Evolutionary conservation across 23 red algal genomes (phyloP).

Genomic region (Chondrus crispus): DNA sequence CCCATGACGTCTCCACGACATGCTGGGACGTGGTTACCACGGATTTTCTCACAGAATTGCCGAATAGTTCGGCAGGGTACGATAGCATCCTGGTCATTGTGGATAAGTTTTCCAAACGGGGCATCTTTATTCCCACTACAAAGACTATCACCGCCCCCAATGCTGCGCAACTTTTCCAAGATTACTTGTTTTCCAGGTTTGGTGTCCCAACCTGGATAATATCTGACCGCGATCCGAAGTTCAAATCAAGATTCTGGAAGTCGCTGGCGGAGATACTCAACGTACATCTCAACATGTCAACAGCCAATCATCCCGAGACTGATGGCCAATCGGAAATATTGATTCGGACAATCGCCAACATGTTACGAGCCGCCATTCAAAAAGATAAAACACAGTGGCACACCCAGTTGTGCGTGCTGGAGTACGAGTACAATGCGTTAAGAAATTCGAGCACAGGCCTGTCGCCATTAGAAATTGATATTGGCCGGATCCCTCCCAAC

Average conservation of each 20-base stretch:
- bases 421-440: conserved; percentile 13
- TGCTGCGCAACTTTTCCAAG: not conserved
- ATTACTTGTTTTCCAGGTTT: not conserved
- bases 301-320: conserved; percentile 17
- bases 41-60: conserved; percentile 41
- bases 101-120: conserved; percentile 33
- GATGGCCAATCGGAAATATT: conserved; percentile 21
- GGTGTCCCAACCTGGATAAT: not conserved
- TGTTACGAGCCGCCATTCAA: not conserved
- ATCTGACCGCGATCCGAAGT: not conserved
- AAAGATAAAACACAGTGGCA: not conserved
- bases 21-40: conserved; percentile 22
- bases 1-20: conserved; percentile 1
- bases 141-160: too few relatives aligned
- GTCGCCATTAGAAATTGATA: conserved; percentile 11
- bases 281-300: not conserved
- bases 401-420: not conserved
- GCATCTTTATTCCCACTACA: conserved; percentile 10
- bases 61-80: not conserved
- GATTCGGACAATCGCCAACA: not conserved
- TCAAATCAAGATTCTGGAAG: not conserved
- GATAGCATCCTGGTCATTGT: conserved; percentile 40
- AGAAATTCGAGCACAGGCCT: not conserved
- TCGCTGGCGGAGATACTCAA: not conserved
- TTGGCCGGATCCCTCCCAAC: not conserved